phyloP scores from a whole-genome alignment of 2,329 filamentous ascomycete species.

The Trichoderma lentiforme region DNA sequence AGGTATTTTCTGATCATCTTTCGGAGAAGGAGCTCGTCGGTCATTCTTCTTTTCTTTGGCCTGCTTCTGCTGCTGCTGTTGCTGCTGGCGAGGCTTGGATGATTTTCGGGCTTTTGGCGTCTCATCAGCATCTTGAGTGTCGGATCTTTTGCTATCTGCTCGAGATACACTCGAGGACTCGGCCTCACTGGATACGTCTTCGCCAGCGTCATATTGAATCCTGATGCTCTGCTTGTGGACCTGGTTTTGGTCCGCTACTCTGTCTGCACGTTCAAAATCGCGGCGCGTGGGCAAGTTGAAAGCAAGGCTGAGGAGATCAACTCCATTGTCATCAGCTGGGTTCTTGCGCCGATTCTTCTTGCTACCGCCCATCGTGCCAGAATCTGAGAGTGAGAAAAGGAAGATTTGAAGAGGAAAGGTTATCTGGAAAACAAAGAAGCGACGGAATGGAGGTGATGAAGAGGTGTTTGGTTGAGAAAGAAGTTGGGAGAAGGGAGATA shows the following conservation, averaged over 20 bases:
- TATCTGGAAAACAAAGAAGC: background rate
- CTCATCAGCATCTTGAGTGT: background rate
- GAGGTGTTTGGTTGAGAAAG: background rate
- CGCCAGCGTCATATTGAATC: conserved; percentile 16
- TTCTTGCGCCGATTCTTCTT: conserved; percentile 15
- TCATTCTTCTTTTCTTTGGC: background rate
- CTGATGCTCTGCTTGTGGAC: background rate
- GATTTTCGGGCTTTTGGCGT: background rate
- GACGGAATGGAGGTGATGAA: background rate
- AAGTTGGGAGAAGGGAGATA: background rate
- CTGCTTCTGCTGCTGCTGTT: background rate
- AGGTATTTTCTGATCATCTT: background rate
- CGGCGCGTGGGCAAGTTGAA: conserved; percentile 24
- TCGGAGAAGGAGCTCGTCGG: background rate
- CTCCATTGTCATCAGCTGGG: conserved; percentile 10
- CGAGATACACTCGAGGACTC: background rate
- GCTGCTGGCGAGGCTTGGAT: background rate
- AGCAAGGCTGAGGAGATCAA: conserved; percentile 21
- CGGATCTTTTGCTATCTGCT: background rate
- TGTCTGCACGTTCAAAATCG: conserved; percentile 17
- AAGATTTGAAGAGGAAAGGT: background rate
- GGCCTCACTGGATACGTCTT: conserved; percentile 9
- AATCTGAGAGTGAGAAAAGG: background rate
- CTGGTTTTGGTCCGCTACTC: background rate
- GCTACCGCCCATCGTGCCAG: conserved; percentile 19